Evolutionary conservation across 805 yeast species (phyloP).

Genomic region (Lipomyces sp.): DNA sequence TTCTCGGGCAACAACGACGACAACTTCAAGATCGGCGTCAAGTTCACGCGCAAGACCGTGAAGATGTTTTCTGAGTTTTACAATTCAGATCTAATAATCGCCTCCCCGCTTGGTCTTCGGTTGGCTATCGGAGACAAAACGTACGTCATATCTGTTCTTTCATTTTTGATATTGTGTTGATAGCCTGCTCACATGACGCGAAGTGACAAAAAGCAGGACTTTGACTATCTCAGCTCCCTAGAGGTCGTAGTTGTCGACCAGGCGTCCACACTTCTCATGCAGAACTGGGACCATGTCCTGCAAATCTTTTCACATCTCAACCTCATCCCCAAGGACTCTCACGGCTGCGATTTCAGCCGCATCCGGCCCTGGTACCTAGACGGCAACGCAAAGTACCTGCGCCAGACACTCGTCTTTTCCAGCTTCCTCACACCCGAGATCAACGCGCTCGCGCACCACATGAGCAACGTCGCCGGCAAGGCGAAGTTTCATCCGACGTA

Average conservation of each 20-base stretch:
- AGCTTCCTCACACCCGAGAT: constrained; percentile 78
- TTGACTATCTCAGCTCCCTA: constrained; percentile 83
- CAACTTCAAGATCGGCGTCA: constrained; percentile 85
- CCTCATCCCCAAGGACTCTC: constrained; percentile 71
- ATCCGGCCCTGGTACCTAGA: constrained; percentile 91
- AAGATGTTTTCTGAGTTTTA: constrained; percentile 82
- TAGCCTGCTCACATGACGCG: neutral
- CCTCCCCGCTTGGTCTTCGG: constrained; percentile 87
- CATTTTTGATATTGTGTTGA: constrained; percentile 15
- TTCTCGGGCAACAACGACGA: constrained; percentile 91
- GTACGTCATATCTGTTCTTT: neutral
- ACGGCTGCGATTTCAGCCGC: constrained; percentile 84
- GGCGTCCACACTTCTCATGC: constrained; percentile 83
- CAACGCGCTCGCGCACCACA: constrained; percentile 50
- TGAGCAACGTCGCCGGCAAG: constrained; percentile 41
- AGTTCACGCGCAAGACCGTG: constrained; percentile 81
- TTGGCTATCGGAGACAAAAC: constrained; percentile 68
- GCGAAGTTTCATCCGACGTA: constrained; percentile 43
- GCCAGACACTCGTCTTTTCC: constrained; percentile 78
- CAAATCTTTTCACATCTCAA: constrained; percentile 68
- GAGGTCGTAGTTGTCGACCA: constrained; percentile 79
- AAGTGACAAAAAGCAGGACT: constrained; percentile 53
- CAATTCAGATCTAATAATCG: constrained; percentile 79
- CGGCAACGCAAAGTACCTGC: constrained; percentile 64
- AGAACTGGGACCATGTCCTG: constrained; percentile 82